A percentile compares a stretch with the other conserved stretches of the same genome.
Evolutionary conservation across 2,329 filamentous ascomycete species (phyloP).

Genomic region (Nemania sp.): DNA sequence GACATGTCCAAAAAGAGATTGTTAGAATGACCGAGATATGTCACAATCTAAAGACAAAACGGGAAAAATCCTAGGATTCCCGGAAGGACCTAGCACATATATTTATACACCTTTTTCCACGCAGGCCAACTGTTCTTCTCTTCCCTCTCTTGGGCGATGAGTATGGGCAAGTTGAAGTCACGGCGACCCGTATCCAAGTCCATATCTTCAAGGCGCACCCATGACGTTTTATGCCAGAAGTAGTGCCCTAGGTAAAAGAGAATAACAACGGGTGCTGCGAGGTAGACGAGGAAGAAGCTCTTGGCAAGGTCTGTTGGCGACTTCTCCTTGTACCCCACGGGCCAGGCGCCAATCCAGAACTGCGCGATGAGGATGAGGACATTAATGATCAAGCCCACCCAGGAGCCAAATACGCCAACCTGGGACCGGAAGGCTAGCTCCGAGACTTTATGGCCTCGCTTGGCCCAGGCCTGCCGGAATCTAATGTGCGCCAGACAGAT

Average conservation of each 20-base stretch:
- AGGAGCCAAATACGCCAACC: conserved; percentile 82
- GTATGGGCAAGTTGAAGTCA: conserved; percentile 82
- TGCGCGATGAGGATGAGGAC: conserved; percentile 81
- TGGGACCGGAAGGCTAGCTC: conserved; percentile 87
- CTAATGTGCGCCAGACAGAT: conserved; percentile 94
- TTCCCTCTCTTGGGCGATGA: conserved; percentile 83
- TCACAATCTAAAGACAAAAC: conserved; percentile 19
- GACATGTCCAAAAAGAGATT: conserved; percentile 17
- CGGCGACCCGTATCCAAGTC: conserved; percentile 87
- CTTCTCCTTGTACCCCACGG: conserved; percentile 68
- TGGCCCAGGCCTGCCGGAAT: conserved; percentile 84
- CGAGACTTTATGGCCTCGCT: conserved; percentile 74
- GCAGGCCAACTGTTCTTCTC: conserved; percentile 78
- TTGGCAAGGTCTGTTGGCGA: conserved; percentile 62
- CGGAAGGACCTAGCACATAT: conserved; percentile 68
- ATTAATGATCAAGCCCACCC: conserved; percentile 82
- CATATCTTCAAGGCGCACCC: conserved; percentile 79
- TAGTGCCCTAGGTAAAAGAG: conserved; percentile 81
- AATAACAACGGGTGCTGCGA: conserved; percentile 76
- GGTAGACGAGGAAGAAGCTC: conserved; percentile 80
- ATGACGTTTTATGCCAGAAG: conserved; percentile 74
- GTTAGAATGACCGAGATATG: conserved; percentile 10
- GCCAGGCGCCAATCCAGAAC: conserved; percentile 88
- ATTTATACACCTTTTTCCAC: conserved; percentile 83
- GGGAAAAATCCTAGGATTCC: not conserved